Evolutionary conservation across 305 asterid genomes (phyloP).

Genomic region (Fraxinus platypoda): DNA sequence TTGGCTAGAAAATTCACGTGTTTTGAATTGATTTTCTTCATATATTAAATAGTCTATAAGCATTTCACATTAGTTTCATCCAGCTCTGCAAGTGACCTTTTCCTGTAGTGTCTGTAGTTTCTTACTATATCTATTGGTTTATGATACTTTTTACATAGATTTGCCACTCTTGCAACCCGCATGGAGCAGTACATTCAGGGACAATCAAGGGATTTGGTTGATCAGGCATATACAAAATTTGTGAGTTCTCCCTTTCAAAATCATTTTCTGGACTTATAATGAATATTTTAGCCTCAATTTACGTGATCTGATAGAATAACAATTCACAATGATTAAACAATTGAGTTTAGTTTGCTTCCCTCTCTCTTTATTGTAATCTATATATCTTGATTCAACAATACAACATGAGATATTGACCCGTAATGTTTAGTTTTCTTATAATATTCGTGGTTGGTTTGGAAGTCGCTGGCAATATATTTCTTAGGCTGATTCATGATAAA

Average conservation of each 20-base stretch:
- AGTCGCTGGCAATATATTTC: not conserved
- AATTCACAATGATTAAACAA: not conserved
- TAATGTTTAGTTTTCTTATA: constrained; percentile 12
- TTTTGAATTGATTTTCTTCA: not conserved
- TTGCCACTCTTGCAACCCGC: constrained; percentile 94
- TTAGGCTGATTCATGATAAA: not conserved
- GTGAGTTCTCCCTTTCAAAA: constrained; percentile 47
- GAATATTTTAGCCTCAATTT: not conserved
- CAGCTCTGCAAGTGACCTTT: not conserved
- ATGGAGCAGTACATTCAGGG: constrained; percentile 99
- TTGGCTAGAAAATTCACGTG: not conserved
- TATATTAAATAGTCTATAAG: not conserved
- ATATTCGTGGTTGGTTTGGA: not conserved
- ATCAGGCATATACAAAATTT: constrained; percentile 87
- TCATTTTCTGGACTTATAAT: not conserved
- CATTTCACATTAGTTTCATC: not conserved
- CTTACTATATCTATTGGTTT: constrained; percentile 24
- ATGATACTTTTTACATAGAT: constrained; percentile 48
- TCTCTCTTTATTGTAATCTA: not conserved
- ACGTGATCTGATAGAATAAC: not conserved
- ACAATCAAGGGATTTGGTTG: constrained; percentile 98
- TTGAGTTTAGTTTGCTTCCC: constrained; percentile 1
- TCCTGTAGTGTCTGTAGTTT: constrained; percentile 9
- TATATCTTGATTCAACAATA: not conserved
- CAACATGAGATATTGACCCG: not conserved